Evolutionary conservation across 179 eudicot species (phyloP).

Genomic region (Drosera spatulata): DNA sequence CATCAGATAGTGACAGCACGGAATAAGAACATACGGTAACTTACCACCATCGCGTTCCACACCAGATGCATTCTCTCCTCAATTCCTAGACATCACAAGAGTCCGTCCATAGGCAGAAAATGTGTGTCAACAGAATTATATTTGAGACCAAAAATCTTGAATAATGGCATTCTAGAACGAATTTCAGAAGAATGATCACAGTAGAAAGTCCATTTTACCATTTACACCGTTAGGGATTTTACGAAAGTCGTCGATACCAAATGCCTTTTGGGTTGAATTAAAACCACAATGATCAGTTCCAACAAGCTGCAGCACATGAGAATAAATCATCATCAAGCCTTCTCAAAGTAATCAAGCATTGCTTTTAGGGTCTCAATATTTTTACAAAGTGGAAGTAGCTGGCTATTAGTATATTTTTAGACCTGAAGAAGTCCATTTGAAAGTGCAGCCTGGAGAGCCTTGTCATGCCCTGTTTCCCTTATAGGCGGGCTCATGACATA

Average conservation of each 20-base stretch:
- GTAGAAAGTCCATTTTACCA: conserved; percentile 31
- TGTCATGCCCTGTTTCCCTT: conserved; percentile 76
- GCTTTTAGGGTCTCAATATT: background rate
- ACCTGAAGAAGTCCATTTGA: conserved; percentile 86
- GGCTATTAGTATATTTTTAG: background rate
- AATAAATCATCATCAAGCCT: background rate
- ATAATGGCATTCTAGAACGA: background rate
- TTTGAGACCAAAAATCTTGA: background rate
- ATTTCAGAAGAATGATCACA: background rate
- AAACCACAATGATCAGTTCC: conserved; percentile 98
- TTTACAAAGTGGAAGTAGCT: background rate
- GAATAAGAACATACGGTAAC: conserved; percentile 8
- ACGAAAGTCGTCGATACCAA: conserved; percentile 81
- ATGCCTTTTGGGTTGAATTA: conserved; percentile 78
- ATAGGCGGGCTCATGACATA: conserved; percentile 99
- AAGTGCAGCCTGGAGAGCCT: conserved; percentile 80
- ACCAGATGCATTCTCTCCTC: conserved; percentile 96
- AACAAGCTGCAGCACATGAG: conserved; percentile 52
- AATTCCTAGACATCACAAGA: conserved; percentile 33
- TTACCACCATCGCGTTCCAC: conserved; percentile 96
- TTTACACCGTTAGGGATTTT: conserved; percentile 96
- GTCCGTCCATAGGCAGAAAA: background rate
- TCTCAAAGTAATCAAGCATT: background rate
- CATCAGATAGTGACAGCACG: background rate
- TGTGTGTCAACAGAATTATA: background rate